These are phyloP conservation scores for Aureobasidium sp. DNA, from an alignment of 2,329 filamentous ascomycete species.

Conservation along the genomic window DNA sequence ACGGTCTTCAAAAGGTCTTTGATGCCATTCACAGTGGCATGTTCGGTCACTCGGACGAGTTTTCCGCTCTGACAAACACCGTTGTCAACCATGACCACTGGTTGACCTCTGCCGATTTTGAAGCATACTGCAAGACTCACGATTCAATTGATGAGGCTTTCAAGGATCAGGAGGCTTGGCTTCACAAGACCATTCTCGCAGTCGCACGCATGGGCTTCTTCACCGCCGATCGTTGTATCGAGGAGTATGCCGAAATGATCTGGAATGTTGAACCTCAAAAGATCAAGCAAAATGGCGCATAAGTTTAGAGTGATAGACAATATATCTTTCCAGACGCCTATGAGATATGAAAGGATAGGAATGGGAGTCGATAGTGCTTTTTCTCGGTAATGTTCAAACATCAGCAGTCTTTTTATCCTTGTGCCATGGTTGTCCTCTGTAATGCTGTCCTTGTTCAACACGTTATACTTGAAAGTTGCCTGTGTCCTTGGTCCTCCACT, in stretches of 20 bases:
- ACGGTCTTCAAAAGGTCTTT: constrained; percentile 74
- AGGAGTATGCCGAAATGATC: constrained; percentile 93
- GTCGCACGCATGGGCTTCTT: constrained; percentile 98
- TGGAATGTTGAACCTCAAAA: constrained; percentile 89
- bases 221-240: constrained; percentile 88
- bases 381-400: background rate
- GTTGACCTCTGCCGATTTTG: constrained; percentile 94
- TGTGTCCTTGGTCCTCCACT: too few species aligned
- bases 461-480: background rate
- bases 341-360: background rate
- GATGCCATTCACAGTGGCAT: constrained; percentile 68
- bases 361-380: background rate
- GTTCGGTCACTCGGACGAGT: constrained; percentile 74
- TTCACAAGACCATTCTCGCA: constrained; percentile 79
- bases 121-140: constrained; percentile 88
- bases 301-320: background rate
- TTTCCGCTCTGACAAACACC: constrained; percentile 73
- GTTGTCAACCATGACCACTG: constrained; percentile 96
- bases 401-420: background rate
- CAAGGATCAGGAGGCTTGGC: constrained; percentile 85
- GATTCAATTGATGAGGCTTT: constrained; percentile 86
- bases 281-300: constrained; percentile 26
- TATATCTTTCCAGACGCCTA: background rate
- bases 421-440: background rate
- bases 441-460: background rate